Evolutionary conservation across 2,329 filamentous ascomycete species (phyloP), one percentile per base, ranked within the genome.

Genomic region (Orbilia javanica): DNA sequence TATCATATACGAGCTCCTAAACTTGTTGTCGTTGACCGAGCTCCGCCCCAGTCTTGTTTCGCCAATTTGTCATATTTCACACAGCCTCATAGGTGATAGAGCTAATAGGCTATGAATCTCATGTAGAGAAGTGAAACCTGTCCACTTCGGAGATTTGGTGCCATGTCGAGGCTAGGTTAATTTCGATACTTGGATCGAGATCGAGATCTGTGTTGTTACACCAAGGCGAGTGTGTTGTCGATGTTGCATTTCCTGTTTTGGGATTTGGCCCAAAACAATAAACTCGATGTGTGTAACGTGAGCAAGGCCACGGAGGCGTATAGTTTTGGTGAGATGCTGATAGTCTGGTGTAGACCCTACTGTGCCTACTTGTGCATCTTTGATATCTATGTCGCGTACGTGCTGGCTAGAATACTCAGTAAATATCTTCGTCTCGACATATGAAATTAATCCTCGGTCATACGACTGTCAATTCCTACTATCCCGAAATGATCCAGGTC

Each of bases 401-500:
- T n/a, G n/a, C n/a, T n/a, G n/a, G n/a, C n/a, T n/a, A n/a, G n/a
- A n/a, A n/a, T n/a, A n/a, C n/a, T n/a, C n/a, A n/a, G n/a, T n/a
- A n/a, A n/a, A n/a, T n/a, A n/a, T n/a, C n/a, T n/a, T n/a, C n/a
- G n/a, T n/a, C n/a, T n/a, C n/a, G n/a, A n/a, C n/a, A n/a, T n/a
- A n/a, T n/a, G n/a, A n/a, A n/a, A n/a, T n/a, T n/a, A n/a, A n/a
- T n/a, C 31, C 10, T 18, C n/a, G 39, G n/a, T 44, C 39, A 44
- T 44, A n/a, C 39, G 39, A 44, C 39, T 6, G 13, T 2, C 39
- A 11, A 44, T 20, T 15, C 42, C 42, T 4, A 15, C 34, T 42
- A 22, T 25, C 36, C 31, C 20, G 27, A 65, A 57, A 73, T 57
- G 48, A 65, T 48, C 20, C 68, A 71, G 60, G 60, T 36, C 69